These are phyloP conservation scores for Eucalyptus fibrosa DNA, from an alignment of 345 rosid genomes.

Conservation along the genomic window DNA sequence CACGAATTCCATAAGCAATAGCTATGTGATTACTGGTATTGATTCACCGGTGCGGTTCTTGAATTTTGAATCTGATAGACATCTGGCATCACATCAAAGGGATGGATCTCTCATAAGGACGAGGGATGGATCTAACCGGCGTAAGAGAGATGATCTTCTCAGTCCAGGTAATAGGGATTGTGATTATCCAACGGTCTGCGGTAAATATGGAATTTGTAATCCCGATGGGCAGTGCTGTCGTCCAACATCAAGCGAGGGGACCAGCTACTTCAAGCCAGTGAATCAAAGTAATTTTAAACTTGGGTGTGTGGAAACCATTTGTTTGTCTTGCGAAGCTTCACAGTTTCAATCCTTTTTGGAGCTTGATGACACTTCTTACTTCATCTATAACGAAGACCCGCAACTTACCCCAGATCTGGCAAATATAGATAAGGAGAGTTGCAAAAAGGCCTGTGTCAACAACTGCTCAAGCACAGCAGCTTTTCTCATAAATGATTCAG, in stretches of 20 bases:
- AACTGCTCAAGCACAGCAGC: slow-evolving; percentile 14
- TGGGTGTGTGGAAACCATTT: background rate
- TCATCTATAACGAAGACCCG: background rate
- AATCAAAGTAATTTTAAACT: background rate
- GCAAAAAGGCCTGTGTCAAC: background rate
- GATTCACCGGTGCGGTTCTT: background rate
- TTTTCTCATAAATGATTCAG: background rate
- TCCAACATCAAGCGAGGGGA: background rate
- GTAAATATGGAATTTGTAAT: background rate
- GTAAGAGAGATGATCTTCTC: background rate
- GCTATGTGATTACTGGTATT: background rate
- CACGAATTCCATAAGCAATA: background rate
- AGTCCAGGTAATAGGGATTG: background rate
- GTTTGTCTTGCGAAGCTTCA: background rate
- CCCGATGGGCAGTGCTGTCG: background rate
- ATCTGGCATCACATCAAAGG: slow-evolving; percentile 3
- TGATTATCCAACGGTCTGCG: background rate
- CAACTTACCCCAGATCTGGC: background rate
- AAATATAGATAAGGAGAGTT: background rate
- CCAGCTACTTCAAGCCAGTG: background rate
- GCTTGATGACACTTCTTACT: background rate
- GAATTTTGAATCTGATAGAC: slow-evolving; percentile 6
- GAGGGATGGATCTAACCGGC: background rate
- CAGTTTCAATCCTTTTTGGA: background rate
- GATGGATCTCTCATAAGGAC: background rate